These are phyloP conservation scores for Chenopodium suecicum DNA, from an alignment of 148 eudicot species.

Conservation along the genomic window DNA sequence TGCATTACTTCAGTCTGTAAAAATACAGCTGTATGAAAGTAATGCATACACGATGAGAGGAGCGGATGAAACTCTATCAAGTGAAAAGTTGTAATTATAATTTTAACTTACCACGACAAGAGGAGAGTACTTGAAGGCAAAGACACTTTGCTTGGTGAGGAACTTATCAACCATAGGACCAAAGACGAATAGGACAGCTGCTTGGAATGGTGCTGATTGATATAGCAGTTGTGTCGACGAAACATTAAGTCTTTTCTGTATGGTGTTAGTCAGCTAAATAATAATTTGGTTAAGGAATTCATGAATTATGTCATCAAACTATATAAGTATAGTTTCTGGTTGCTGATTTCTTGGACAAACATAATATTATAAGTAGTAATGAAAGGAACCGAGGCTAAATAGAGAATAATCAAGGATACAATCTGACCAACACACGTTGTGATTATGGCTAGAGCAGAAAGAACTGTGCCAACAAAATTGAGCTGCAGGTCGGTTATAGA, in stretches of 20 bases:
- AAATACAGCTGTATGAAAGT: neutral
- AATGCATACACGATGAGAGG: neutral
- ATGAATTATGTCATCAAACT: neutral
- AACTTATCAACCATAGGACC: slow-evolving; percentile 75
- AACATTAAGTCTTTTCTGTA: slow-evolving; percentile 80
- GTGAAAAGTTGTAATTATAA: neutral
- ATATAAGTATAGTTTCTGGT: neutral
- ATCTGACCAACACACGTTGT: slow-evolving; percentile 95
- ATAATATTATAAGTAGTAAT: neutral
- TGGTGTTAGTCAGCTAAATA: slow-evolving; percentile 75
- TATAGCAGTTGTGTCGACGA: slow-evolving; percentile 86
- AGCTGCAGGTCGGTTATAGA: slow-evolving; percentile 91
- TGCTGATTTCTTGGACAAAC: neutral
- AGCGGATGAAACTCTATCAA: neutral
- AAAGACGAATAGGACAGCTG: slow-evolving; percentile 67
- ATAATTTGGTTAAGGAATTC: slow-evolving; percentile 22
- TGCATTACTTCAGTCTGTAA: no score
- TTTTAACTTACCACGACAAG: slow-evolving; percentile 55
- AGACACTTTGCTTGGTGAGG: slow-evolving; percentile 74
- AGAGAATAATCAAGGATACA: slow-evolving; percentile 47
- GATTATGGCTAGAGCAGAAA: slow-evolving; percentile 76
- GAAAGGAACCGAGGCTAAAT: neutral
- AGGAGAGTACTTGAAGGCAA: slow-evolving; percentile 67
- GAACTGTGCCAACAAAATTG: slow-evolving; percentile 69
- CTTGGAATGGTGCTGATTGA: slow-evolving; percentile 88